Percentiles rank a stretch among this genome's conserved stretches.
Conservation (phyloP, 2,329 filamentous ascomycete genomes). For the Botrytis pseudocinerea region DNA sequence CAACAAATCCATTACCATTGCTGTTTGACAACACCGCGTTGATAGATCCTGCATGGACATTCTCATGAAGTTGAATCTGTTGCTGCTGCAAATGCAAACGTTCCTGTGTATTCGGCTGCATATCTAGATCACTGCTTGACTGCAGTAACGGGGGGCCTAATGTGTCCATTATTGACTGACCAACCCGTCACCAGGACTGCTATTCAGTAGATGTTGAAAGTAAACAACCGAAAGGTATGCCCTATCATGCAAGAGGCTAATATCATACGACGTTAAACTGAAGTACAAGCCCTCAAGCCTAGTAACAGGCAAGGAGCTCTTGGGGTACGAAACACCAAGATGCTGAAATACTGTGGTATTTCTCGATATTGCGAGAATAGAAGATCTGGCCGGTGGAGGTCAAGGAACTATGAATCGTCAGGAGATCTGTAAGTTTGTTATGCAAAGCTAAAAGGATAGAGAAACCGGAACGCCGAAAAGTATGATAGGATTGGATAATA, state of each 20-base stretch:
- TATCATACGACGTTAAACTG: neutral
- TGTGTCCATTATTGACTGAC: conserved; percentile 3
- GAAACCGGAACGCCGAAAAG: too few relatives aligned
- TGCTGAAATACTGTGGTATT: neutral
- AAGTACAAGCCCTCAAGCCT: neutral
- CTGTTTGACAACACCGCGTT: conserved; percentile 24
- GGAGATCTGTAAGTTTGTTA: neutral
- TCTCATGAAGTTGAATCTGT: conserved; percentile 26
- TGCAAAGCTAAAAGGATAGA: neutral
- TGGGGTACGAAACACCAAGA: neutral
- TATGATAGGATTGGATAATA: neutral
- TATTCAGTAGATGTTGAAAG: neutral
- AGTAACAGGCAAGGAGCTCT: neutral
- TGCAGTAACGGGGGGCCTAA: conserved; percentile 19
- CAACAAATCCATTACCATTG: conserved; percentile 34
- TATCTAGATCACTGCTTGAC: conserved; percentile 30
- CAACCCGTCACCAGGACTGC: neutral
- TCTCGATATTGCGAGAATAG: neutral
- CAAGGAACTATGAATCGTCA: conserved; percentile 8
- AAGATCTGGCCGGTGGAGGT: neutral
- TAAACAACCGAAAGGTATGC: neutral
- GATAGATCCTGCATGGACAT: conserved; percentile 2
- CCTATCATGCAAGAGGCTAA: neutral
- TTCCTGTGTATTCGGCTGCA: conserved; percentile 12
- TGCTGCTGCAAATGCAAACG: neutral